Percentiles rank a stretch among this genome's conserved stretches.
Conservation (phyloP, 306 rosid species). For the Malus sylvestris region DNA sequence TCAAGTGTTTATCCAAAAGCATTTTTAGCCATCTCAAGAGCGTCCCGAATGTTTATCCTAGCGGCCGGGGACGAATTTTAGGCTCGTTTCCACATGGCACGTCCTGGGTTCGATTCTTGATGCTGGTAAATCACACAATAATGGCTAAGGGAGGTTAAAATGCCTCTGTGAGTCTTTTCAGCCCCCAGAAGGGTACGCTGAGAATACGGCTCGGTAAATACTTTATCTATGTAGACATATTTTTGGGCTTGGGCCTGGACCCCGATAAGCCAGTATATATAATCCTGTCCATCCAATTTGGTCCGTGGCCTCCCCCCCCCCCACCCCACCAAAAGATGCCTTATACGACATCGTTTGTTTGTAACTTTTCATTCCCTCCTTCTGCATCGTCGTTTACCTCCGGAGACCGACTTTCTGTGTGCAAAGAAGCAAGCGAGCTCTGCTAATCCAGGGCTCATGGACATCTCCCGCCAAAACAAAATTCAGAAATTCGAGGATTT, state of each 20-base stretch:
- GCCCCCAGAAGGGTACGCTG: rapidly evolving
- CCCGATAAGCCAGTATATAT: not conserved
- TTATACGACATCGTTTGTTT: not conserved
- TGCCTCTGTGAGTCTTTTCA: rapidly evolving
- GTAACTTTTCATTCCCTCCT: too few species aligned
- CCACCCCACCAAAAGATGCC: too few species aligned
- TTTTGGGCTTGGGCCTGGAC: not conserved
- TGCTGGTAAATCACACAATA: too few species aligned
- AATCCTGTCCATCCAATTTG: not conserved
- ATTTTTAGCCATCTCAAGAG: too few species aligned
- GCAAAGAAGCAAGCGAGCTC: not conserved
- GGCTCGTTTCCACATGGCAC: rapidly evolving
- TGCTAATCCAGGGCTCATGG: conserved; percentile 23
- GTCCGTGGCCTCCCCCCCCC: not conserved
- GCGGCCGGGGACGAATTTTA: rapidly evolving
- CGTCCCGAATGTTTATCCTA: too few species aligned
- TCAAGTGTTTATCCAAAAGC: too few species aligned
- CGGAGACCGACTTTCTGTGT: not conserved
- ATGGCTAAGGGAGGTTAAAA: too few species aligned
- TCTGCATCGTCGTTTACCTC: not conserved
- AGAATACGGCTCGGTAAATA: too few species aligned
- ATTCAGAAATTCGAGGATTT: conserved; percentile 67
- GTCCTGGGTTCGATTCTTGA: too few species aligned
- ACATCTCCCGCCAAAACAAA: conserved; percentile 41
- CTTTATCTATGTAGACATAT: too few species aligned